phyloP scores from a whole-genome alignment of 345 rosid genomes.

The Raphanus sativus region DNA sequence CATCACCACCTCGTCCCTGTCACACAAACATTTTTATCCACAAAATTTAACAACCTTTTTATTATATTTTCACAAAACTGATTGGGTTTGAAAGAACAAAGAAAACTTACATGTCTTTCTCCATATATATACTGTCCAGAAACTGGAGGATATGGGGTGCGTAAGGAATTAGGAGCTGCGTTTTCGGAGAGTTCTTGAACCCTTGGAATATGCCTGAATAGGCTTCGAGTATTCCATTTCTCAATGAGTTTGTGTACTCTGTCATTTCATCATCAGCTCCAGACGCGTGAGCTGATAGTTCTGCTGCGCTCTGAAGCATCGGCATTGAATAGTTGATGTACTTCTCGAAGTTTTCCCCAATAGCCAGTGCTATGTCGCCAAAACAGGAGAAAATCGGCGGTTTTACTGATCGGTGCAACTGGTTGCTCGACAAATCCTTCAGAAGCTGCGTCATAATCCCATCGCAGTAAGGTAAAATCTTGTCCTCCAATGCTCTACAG shows the following conservation, averaged over 20 bases:
- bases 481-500: constrained; percentile 68
- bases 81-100: background rate
- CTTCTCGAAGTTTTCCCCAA: constrained; percentile 71
- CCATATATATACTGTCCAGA: constrained; percentile 75
- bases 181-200: constrained; percentile 70
- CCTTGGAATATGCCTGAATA: constrained; percentile 82
- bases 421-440: constrained; percentile 76
- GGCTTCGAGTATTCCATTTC: constrained; percentile 76
- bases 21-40: background rate
- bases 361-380: constrained; percentile 76
- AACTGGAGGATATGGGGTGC: constrained; percentile 75
- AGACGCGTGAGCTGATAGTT: constrained; percentile 59
- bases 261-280: constrained; percentile 72
- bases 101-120: constrained; percentile 68
- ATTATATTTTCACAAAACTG: background rate
- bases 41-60: background rate
- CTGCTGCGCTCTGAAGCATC: constrained; percentile 76
- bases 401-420: constrained; percentile 72
- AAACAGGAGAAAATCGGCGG: constrained; percentile 77
- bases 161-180: constrained; percentile 64
- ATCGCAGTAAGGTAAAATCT: constrained; percentile 64
- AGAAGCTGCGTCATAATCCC: constrained; percentile 82
- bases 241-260: constrained; percentile 66
- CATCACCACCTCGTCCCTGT: constrained; percentile 78
- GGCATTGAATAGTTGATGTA: constrained; percentile 73